These are phyloP conservation scores for Thielaviopsis musarum DNA, from an alignment of 2,329 filamentous ascomycete species.

Conservation along the genomic window DNA sequence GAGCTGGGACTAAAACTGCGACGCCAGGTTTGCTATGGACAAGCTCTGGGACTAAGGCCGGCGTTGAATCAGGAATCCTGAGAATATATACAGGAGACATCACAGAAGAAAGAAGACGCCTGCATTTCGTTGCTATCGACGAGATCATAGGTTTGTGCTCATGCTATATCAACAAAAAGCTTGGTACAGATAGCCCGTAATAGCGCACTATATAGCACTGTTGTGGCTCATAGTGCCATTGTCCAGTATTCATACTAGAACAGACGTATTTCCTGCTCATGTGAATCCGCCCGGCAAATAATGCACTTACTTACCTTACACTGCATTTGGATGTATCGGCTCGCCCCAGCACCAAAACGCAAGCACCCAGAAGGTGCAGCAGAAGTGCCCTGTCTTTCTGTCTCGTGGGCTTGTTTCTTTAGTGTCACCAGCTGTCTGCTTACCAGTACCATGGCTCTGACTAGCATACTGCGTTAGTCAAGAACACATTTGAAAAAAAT, in stretches of 20 bases:
- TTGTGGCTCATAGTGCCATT: neutral
- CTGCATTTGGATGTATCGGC: too few species aligned
- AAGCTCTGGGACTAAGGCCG: too few species aligned
- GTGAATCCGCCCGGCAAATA: too few species aligned
- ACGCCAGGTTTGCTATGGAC: neutral
- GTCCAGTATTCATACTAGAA: neutral
- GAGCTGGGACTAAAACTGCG: neutral
- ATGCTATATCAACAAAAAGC: neutral
- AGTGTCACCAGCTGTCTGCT: too few species aligned
- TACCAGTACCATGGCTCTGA: too few species aligned
- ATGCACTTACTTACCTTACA: too few species aligned
- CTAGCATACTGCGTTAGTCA: too few species aligned
- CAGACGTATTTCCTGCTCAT: too few species aligned
- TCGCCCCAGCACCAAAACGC: too few species aligned
- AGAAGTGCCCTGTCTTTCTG: too few species aligned
- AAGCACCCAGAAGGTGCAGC: too few species aligned
- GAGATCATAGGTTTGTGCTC: neutral
- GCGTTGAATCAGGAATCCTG: neutral
- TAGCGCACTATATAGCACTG: neutral
- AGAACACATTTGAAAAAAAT: neutral
- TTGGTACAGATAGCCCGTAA: neutral
- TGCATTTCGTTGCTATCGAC: neutral
- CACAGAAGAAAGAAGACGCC: neutral
- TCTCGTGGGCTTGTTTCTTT: too few species aligned
- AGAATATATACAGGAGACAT: neutral